Evolutionary conservation across 176 grass and related monocot species (phyloP).

Genomic region (Eleusine coracana): DNA sequence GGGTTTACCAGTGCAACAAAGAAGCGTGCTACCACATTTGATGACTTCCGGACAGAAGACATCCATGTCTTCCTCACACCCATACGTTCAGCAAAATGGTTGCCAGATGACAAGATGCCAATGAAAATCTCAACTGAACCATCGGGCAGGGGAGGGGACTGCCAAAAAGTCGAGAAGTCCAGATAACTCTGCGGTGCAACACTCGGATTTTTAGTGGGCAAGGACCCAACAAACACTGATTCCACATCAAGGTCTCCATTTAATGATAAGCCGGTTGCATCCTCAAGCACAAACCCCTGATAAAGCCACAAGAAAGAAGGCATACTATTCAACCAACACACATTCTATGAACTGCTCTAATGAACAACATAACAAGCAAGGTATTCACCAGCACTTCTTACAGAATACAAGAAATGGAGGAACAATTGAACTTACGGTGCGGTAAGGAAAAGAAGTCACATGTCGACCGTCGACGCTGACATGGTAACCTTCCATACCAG

Average conservation of each 20-base stretch:
- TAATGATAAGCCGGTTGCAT: slow-evolving; percentile 73
- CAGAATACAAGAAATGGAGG: neutral
- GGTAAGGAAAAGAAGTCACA: slow-evolving; percentile 80
- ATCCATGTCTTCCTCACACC: slow-evolving; percentile 90
- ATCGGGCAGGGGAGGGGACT: slow-evolving; percentile 53
- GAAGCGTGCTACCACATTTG: slow-evolving; percentile 63
- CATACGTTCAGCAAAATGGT: slow-evolving; percentile 89
- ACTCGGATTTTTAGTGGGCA: slow-evolving; percentile 70
- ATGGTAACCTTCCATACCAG: slow-evolving; percentile 92
- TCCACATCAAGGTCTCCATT: slow-evolving; percentile 71
- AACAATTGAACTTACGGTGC: slow-evolving; percentile 59
- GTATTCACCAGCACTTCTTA: neutral
- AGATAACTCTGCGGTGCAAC: slow-evolving; percentile 62
- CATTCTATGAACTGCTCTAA: neutral
- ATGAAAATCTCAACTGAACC: slow-evolving; percentile 77
- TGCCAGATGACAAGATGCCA: slow-evolving; percentile 80
- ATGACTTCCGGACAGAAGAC: slow-evolving; percentile 53
- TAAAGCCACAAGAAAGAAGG: slow-evolving; percentile 19
- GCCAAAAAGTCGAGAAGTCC: slow-evolving; percentile 65
- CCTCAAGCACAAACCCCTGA: slow-evolving; percentile 85
- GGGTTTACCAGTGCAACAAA: slow-evolving; percentile 84
- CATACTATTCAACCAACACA: neutral
- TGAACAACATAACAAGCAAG: neutral
- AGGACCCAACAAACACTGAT: slow-evolving; percentile 69
- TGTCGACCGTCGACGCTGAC: slow-evolving; percentile 69